Conservation (phyloP, 176 grass and related monocot genomes). For the Carex littledalei region DNA sequence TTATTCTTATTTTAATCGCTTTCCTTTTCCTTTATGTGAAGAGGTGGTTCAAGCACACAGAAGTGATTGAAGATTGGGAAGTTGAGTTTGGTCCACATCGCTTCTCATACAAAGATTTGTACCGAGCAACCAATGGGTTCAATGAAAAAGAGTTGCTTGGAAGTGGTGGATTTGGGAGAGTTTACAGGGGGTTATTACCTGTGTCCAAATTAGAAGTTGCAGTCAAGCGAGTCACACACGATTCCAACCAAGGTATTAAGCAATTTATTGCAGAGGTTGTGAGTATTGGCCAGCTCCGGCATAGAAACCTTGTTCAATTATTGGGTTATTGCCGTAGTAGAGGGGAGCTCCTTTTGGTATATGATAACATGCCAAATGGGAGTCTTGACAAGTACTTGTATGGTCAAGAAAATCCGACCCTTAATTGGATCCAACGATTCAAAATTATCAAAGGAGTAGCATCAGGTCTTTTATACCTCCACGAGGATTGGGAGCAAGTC, state of each 20-base stretch:
- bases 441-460: conserved; percentile 58
- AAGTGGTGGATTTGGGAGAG: conserved; percentile 58
- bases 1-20: conserved; percentile 28
- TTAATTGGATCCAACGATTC: conserved; percentile 46
- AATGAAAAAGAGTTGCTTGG: conserved; percentile 53
- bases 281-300: conserved; percentile 52
- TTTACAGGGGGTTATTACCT: conserved; percentile 49
- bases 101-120: conserved; percentile 77
- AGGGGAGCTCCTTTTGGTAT: conserved; percentile 57
- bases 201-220: conserved; percentile 51
- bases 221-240: conserved; percentile 56
- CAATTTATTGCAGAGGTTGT: conserved; percentile 68
- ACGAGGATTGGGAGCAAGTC: conserved; percentile 57
- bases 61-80: conserved; percentile 73
- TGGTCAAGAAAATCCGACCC: not conserved
- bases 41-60: conserved; percentile 40
- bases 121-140: conserved; percentile 51
- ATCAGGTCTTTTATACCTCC: conserved; percentile 40
- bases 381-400: conserved; percentile 54
- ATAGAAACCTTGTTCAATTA: conserved; percentile 78
- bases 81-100: conserved; percentile 62
- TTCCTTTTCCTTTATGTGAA: conserved; percentile 11
- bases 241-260: conserved; percentile 61
- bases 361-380: conserved; percentile 64
- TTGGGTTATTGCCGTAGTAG: conserved; percentile 73